Evolutionary conservation across 2,329 filamentous ascomycete genomes (phyloP).

Genomic region (Alternaria tenuissima): DNA sequence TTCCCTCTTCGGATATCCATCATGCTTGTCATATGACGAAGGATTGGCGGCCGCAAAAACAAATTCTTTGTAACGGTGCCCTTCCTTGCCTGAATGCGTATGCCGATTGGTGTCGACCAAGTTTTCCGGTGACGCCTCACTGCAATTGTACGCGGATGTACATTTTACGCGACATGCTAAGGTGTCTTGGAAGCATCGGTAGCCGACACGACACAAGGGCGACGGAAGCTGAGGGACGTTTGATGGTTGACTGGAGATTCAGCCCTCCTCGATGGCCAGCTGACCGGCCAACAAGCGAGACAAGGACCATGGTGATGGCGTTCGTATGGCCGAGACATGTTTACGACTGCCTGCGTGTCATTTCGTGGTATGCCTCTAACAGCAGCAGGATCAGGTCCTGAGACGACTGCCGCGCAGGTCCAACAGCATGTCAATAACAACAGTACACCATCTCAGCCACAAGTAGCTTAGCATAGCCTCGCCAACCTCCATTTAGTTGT

Average conservation of each 20-base stretch:
- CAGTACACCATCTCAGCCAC: constrained; percentile 16
- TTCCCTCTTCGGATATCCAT: constrained; percentile 20
- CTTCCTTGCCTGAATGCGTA: constrained; percentile 8
- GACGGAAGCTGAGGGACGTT: constrained; percentile 21
- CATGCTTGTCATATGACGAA: constrained; percentile 31
- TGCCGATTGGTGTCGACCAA: constrained; percentile 8
- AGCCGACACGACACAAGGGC: constrained; percentile 24
- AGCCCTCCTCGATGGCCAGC: constrained; percentile 25
- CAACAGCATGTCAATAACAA: constrained; percentile 16
- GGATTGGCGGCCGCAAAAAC: constrained; percentile 35
- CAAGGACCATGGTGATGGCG: constrained; percentile 9
- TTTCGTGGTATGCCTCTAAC: constrained; percentile 22
- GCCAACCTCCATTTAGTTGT: constrained; percentile 9
- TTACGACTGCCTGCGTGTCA: constrained; percentile 22
- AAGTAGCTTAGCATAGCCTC: constrained; percentile 22
- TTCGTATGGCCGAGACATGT: constrained; percentile 30
- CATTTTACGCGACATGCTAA: constrained; percentile 14
- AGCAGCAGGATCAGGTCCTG: constrained; percentile 11
- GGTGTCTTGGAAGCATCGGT: constrained; percentile 13
- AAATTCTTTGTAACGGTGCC: constrained; percentile 27
- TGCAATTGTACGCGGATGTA: constrained; percentile 14
- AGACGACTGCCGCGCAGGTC: constrained; percentile 15
- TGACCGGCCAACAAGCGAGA: constrained; percentile 25
- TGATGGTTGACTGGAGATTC: constrained; percentile 23
- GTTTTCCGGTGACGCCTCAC: constrained; percentile 34